Percentiles rank a stretch among this genome's conserved stretches.
Evolutionary conservation across 2,329 filamentous ascomycete genomes (phyloP).

Genomic region (Seiridium cupressi): DNA sequence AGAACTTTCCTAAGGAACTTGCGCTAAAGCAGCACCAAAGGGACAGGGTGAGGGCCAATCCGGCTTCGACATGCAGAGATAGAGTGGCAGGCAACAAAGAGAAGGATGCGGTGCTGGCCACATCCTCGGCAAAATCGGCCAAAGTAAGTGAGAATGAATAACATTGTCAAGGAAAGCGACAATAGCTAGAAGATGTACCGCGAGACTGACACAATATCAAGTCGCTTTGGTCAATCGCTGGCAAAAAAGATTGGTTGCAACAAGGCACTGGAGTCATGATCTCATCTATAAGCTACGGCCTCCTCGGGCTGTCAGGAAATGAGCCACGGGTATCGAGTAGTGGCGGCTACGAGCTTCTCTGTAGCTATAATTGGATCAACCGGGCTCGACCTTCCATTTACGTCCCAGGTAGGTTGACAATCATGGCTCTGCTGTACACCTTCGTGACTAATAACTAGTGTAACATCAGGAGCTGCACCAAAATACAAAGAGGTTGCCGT

Average conservation of each 20-base stretch:
- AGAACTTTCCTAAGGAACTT: background rate
- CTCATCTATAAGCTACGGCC: background rate
- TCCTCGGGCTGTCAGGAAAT: background rate
- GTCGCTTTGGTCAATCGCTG: background rate
- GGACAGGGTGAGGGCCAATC: background rate
- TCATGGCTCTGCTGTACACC: background rate
- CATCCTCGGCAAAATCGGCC: background rate
- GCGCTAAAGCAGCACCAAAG: background rate
- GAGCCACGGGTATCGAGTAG: background rate
- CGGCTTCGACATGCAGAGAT: background rate
- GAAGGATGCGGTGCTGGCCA: background rate
- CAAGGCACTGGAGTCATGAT: background rate
- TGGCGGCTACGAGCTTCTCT: slow-evolving; percentile 9
- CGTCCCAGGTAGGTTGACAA: background rate
- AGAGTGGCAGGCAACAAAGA: background rate
- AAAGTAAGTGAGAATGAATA: background rate
- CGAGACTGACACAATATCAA: background rate
- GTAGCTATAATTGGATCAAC: slow-evolving; percentile 13
- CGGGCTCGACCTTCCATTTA: background rate
- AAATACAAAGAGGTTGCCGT: slow-evolving; percentile 7
- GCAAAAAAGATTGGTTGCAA: background rate
- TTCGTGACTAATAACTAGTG: background rate
- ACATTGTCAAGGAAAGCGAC: too few relatives aligned
- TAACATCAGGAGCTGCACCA: slow-evolving; percentile 7
- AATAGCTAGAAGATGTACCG: background rate